Evolutionary conservation across 2,329 filamentous ascomycete species (phyloP).

Genomic region (Aureobasidium vineae): DNA sequence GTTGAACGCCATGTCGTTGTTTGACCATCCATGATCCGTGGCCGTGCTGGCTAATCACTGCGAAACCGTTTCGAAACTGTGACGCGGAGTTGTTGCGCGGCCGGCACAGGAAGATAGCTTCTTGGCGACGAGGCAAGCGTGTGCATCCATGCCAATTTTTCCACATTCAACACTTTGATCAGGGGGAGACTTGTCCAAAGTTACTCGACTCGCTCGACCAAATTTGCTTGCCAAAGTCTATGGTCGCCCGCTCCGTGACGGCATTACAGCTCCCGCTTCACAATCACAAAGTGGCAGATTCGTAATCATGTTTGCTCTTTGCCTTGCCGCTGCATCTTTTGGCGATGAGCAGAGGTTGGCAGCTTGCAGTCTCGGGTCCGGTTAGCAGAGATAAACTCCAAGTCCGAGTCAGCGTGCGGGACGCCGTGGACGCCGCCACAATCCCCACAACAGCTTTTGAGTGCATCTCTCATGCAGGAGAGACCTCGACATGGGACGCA

Average conservation of each 20-base stretch:
- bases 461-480: slow-evolving; percentile 16
- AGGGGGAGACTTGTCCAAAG: not conserved
- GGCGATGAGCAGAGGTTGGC: slow-evolving; percentile 14
- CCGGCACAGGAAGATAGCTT: not conserved
- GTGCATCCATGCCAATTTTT: slow-evolving; percentile 9
- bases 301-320: slow-evolving; percentile 1
- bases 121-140: slow-evolving; percentile 16
- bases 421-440: not conserved
- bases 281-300: not conserved
- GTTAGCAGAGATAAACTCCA: slow-evolving; percentile 13
- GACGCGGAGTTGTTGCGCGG: slow-evolving; percentile 21
- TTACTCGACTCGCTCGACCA: not conserved
- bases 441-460: slow-evolving; percentile 1
- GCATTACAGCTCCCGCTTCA: not conserved
- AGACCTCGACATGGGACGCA: not conserved
- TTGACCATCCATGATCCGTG: not conserved
- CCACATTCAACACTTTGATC: not conserved
- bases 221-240: not conserved
- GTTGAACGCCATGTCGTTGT: slow-evolving; percentile 21
- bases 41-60: slow-evolving; percentile 15
- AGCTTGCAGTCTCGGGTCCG: slow-evolving; percentile 11
- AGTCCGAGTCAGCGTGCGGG: not conserved
- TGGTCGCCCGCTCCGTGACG: not conserved
- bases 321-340: not conserved
- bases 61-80: slow-evolving; percentile 25